Conservation (phyloP, 306 rosid genomes). For the Vachellia collinsii region DNA sequence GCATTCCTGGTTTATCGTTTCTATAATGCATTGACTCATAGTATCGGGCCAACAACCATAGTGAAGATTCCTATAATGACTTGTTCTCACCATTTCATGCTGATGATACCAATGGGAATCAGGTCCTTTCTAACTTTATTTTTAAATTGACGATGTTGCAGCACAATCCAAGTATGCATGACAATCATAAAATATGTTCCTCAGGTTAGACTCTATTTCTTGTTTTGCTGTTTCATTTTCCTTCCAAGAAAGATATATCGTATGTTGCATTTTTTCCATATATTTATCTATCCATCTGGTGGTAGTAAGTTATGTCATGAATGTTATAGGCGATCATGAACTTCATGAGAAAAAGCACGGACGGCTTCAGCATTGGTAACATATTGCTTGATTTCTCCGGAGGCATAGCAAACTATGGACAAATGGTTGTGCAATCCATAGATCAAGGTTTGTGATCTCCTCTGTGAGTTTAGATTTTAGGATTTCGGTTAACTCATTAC, state of each 20-base stretch:
- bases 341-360: slow-evolving; percentile 64
- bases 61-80: background rate
- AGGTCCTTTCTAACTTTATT: slow-evolving; percentile 42
- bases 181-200: slow-evolving; percentile 83
- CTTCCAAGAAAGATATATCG: background rate
- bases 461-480: too few species aligned
- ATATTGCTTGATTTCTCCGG: slow-evolving; percentile 83
- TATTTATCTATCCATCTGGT: background rate
- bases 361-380: slow-evolving; percentile 89
- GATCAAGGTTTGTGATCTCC: slow-evolving; percentile 72
- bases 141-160: slow-evolving; percentile 49
- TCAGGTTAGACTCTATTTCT: slow-evolving; percentile 61
- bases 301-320: slow-evolving; percentile 23
- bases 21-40: too few species aligned
- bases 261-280: background rate
- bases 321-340: slow-evolving; percentile 47
- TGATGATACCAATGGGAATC: slow-evolving; percentile 11
- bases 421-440: slow-evolving; percentile 83
- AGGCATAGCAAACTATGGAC: slow-evolving; percentile 61
- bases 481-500: background rate
- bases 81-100: background rate
- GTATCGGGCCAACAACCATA: too few species aligned
- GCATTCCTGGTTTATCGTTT: too few species aligned
- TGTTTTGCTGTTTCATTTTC: background rate
- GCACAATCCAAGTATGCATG: slow-evolving; percentile 89